phyloP scores from a whole-genome alignment of 768 basidiomycete genomes.

The Tricholoma hemisulphureum region DNA sequence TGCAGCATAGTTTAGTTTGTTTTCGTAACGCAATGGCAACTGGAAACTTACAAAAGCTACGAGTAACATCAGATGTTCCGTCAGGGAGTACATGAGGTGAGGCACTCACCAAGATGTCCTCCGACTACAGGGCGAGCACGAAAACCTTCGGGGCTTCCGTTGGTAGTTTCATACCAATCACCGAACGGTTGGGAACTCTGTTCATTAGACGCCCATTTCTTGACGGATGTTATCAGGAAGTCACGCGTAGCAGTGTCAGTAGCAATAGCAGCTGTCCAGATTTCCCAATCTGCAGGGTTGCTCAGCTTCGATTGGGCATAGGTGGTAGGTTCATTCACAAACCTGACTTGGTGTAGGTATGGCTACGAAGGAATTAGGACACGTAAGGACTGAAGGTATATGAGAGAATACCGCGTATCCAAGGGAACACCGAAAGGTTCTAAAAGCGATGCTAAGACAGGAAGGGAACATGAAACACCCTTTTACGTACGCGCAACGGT shows the following conservation, averaged over 20 bases:
- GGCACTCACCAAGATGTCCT: slow-evolving; percentile 46
- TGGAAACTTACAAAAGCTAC: slow-evolving; percentile 15
- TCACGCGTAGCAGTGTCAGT: slow-evolving; percentile 46
- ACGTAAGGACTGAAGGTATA: not conserved
- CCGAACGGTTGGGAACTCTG: slow-evolving; percentile 39
- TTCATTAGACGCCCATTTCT: slow-evolving; percentile 48
- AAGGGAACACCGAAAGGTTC: slow-evolving; percentile 47
- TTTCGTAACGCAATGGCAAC: not conserved
- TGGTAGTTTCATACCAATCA: slow-evolving; percentile 57
- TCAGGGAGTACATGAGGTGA: not conserved
- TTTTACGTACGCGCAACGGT: slow-evolving; percentile 39
- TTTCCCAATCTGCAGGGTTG: slow-evolving; percentile 48
- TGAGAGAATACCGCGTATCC: slow-evolving; percentile 40
- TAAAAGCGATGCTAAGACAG: slow-evolving; percentile 11
- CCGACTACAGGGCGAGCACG: slow-evolving; percentile 57
- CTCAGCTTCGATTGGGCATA: not conserved
- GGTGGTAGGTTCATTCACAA: slow-evolving; percentile 3
- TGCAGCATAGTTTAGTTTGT: not conserved
- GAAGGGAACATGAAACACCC: not conserved
- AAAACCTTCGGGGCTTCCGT: slow-evolving; percentile 49
- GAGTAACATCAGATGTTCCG: not conserved
- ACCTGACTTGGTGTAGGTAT: slow-evolving; percentile 59
- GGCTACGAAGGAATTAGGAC: slow-evolving; percentile 22
- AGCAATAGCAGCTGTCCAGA: slow-evolving; percentile 55
- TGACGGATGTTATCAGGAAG: slow-evolving; percentile 48